Percentiles rank a stretch among this genome's conserved stretches.
Evolutionary conservation across 371 early-diverging fungal species (phyloP).

Genomic region (Lichtheimia ornata): DNA sequence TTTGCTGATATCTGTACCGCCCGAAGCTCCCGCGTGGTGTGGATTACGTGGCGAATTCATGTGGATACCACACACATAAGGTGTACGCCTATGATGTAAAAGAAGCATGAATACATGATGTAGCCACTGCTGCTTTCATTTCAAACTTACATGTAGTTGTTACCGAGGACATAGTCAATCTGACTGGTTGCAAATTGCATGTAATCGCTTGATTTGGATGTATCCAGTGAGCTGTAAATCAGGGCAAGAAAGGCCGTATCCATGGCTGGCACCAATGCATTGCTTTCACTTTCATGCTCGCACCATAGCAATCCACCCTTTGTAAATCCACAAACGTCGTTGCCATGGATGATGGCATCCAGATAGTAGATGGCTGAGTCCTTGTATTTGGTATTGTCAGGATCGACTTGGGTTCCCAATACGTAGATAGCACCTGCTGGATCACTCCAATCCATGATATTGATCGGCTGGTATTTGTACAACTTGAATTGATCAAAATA

Average conservation of each 20-base stretch:
- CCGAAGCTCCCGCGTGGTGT: conserved; percentile 65
- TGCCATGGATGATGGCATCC: conserved; percentile 26
- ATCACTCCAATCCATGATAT: conserved; percentile 56
- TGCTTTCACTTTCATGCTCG: conserved; percentile 44
- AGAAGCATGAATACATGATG: too few species aligned
- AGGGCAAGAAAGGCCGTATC: conserved; percentile 45
- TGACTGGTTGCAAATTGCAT: conserved; percentile 22
- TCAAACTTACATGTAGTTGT: background rate
- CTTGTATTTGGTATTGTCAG: conserved; percentile 38
- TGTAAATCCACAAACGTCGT: conserved; percentile 45
- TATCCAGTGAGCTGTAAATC: conserved; percentile 32
- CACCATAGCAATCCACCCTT: conserved; percentile 61
- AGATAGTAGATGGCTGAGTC: conserved; percentile 35
- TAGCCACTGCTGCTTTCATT: too few species aligned
- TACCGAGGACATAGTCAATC: conserved; percentile 24
- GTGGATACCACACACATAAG: conserved; percentile 65
- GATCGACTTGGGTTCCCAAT: conserved; percentile 51
- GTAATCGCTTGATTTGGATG: conserved; percentile 1
- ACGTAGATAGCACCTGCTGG: conserved; percentile 53
- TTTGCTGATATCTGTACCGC: conserved; percentile 48
- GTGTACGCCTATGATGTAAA: conserved; percentile 24
- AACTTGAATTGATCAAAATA: conserved; percentile 48
- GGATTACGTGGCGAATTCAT: conserved; percentile 64
- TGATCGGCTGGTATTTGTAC: background rate
- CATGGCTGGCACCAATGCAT: conserved; percentile 51